Conservation (phyloP, 306 rosid species). For the Spatholobus suberectus region DNA sequence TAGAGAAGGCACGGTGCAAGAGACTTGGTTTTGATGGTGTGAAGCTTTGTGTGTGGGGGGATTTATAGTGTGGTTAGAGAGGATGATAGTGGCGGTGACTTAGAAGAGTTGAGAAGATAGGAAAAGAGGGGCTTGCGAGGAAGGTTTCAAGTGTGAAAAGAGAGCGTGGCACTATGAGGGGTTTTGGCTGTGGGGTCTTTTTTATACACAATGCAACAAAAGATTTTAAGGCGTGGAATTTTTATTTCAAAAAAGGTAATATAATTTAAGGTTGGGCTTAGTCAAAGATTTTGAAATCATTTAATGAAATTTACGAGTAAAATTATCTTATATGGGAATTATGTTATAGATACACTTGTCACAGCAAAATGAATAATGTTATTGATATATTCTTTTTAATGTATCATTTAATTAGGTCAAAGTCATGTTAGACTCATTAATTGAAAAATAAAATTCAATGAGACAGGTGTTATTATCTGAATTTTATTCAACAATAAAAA, state of each 20-base stretch:
- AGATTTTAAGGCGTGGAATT: not conserved
- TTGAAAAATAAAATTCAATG: not conserved
- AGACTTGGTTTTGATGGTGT: not conserved
- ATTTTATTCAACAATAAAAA: not conserved
- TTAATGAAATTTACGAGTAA: not conserved
- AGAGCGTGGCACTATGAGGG: not conserved
- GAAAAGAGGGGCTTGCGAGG: not conserved
- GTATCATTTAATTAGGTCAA: not conserved
- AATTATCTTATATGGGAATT: not conserved
- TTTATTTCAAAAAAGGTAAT: not conserved
- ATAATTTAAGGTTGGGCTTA: not conserved
- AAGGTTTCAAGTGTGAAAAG: not conserved
- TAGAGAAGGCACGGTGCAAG: not conserved
- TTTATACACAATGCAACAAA: not conserved
- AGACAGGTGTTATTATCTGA: not conserved
- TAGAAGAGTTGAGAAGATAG: not conserved
- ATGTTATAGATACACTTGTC: not conserved
- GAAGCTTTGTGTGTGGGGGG: not conserved
- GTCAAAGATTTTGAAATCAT: not conserved
- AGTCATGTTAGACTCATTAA: not conserved
- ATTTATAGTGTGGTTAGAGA: not conserved
- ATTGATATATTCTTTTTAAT: not conserved
- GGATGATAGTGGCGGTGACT: not conserved
- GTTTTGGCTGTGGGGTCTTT: not conserved
- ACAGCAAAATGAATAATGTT: not conserved